Evolutionary conservation across 2,329 filamentous ascomycete species (phyloP), one percentile per base, ranked within the genome.

Genomic region (Penicillium sclerotigenum): DNA sequence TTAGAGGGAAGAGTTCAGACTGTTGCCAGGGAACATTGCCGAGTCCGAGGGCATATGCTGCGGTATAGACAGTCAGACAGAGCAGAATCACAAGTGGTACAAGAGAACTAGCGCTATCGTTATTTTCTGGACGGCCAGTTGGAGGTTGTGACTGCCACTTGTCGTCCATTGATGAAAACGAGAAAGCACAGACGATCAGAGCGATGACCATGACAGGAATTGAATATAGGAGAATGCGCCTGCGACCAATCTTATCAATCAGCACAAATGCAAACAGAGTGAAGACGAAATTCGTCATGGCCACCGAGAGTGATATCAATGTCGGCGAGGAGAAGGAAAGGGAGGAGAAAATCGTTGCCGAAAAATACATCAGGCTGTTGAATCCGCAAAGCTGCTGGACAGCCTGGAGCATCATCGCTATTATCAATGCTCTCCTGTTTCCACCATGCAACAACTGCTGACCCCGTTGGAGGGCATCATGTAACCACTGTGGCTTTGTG

Each of bases 11-110:
- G 31, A 96, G 82, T 76, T 97, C 93, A 64, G 87, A 90, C 76
- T 96, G 92, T 81, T 96, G 93, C 93, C 93, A 97, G 0, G 93
- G 92, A 3, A 97, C 91, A 65, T 91, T 95, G 9, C 93, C 93
- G 2, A 97, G 81, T 2, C 93, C 93, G 1, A 92, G 79, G 1
- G 93, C 93, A 70, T 95, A 97, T 1, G 87, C 81, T 9, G 90
- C 88, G 2, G 96, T 91, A 72, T 95, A 97, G 8, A 91, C 64
- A 72, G 91, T 87, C 71, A 97, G 87, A 61, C 88, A 88, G 38
- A 83, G 60, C 2, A 97, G 81, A 41, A 97, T 87, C 18, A 87
- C 78, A 47, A 76, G 47, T 5, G 80, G 70, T 59, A 76, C 29
- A 58, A 64, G 51, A 59, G 61, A 43, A 56, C 57, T 34, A 61